A percentile compares a stretch with the other conserved stretches of the same genome.
Conservation (phyloP, 495 filamentous ascomycete species). For the Chaetomidium leptoderma region DNA sequence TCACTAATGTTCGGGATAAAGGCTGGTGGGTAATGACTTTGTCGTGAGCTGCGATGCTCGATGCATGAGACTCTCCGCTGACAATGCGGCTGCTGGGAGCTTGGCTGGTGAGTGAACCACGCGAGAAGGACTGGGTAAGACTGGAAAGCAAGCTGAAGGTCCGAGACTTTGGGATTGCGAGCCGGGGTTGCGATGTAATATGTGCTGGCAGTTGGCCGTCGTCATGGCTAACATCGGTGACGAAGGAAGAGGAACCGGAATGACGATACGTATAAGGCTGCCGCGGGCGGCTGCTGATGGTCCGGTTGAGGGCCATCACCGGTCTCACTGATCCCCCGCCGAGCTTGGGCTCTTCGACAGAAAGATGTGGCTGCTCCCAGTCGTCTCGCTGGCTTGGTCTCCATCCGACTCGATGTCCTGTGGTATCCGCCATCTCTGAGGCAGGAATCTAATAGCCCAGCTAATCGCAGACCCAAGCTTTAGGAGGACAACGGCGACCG, state of each 20-base stretch:
- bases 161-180: slow-evolving; percentile 32
- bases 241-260: neutral
- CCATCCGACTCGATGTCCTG: neutral
- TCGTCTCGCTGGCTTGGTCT: neutral
- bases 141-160: slow-evolving; percentile 39
- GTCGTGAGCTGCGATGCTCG: neutral
- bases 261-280: neutral
- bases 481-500: neutral
- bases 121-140: slow-evolving; percentile 39
- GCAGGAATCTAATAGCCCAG: neutral
- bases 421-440: neutral
- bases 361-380: neutral
- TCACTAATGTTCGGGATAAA: neutral
- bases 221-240: slow-evolving; percentile 8
- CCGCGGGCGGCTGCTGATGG: neutral
- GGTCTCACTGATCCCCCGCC: slow-evolving; percentile 12
- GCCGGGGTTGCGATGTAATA: slow-evolving; percentile 11
- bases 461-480: neutral
- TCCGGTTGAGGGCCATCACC: slow-evolving; percentile 17
- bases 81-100: slow-evolving; percentile 23
- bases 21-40: neutral
- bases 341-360: neutral
- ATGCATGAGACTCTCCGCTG: slow-evolving; percentile 10
- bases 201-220: slow-evolving; percentile 18
- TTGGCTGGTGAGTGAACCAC: slow-evolving; percentile 24